Conservation (phyloP, 2,329 filamentous ascomycete species). For the Exophiala sp. region DNA sequence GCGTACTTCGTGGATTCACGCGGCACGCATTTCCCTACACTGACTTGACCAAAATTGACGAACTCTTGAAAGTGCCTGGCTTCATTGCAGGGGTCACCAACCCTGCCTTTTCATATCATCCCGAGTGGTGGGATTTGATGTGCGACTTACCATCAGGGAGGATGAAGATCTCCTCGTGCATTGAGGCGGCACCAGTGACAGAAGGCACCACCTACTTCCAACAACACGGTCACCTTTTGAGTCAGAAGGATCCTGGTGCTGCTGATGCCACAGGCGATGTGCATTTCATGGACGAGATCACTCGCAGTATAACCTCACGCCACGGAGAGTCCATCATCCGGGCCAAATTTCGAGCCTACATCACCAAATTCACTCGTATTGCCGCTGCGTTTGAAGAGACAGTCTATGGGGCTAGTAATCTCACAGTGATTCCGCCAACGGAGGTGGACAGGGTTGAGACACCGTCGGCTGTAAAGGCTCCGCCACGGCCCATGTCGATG, state of each 20-base stretch:
- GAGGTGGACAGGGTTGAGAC: constrained; percentile 52
- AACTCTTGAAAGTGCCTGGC: constrained; percentile 88
- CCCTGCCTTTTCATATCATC: constrained; percentile 87
- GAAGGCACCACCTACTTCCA: constrained; percentile 86
- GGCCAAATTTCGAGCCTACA: constrained; percentile 89
- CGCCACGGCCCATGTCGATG: constrained; percentile 21
- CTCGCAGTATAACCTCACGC: constrained; percentile 74
- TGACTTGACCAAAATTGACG: constrained; percentile 94
- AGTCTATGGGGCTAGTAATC: constrained; percentile 85
- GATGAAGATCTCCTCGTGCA: constrained; percentile 87
- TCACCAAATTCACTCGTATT: constrained; percentile 87
- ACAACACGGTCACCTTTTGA: constrained; percentile 55
- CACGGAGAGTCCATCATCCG: constrained; percentile 86
- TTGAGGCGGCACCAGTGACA: constrained; percentile 72
- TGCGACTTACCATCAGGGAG: constrained; percentile 88
- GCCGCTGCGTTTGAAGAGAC: constrained; percentile 91
- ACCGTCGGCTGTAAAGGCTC: constrained; percentile 4
- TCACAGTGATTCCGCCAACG: constrained; percentile 71
- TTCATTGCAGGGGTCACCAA: constrained; percentile 98
- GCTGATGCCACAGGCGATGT: constrained; percentile 76
- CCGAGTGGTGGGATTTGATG: constrained; percentile 96
- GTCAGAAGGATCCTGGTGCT: constrained; percentile 29
- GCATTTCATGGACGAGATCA: constrained; percentile 80
- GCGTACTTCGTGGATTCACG: constrained; percentile 87
- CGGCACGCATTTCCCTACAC: constrained; percentile 97